Evolutionary conservation across 768 basidiomycete genomes (phyloP).

Genomic region (Kwoniella bestiolae): DNA sequence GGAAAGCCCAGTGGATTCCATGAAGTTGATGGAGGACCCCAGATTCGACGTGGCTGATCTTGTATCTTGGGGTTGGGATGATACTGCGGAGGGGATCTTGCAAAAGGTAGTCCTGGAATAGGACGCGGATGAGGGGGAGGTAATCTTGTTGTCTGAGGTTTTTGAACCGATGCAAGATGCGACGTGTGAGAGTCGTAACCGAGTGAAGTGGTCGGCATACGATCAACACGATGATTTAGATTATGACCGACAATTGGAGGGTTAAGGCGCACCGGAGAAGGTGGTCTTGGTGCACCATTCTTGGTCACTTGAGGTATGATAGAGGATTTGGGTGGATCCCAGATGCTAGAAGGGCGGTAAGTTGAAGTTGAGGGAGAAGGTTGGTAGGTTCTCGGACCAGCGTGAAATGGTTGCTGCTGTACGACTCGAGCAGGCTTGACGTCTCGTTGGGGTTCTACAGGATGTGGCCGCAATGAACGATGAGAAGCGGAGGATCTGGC

Average conservation of each 20-base stretch:
- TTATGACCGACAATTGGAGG: too few relatives aligned
- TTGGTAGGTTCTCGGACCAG: background rate
- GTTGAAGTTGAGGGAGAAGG: background rate
- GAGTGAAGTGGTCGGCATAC: too few relatives aligned
- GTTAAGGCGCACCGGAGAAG: constrained; percentile 3
- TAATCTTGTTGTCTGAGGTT: too few relatives aligned
- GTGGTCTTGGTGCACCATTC: background rate
- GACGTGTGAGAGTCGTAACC: too few relatives aligned
- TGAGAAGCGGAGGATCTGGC: background rate
- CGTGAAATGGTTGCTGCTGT: too few relatives aligned
- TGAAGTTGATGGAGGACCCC: too few relatives aligned
- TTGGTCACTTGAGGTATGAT: background rate
- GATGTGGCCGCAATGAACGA: background rate
- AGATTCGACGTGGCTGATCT: background rate
- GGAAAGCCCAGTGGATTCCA: too few relatives aligned
- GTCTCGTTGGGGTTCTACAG: background rate
- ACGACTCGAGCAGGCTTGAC: background rate
- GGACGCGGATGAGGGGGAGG: background rate
- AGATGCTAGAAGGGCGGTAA: background rate
- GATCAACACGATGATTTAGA: too few relatives aligned
- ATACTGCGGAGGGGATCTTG: background rate
- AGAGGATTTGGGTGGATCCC: background rate
- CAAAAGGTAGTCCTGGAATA: too few relatives aligned
- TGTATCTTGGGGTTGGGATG: background rate
- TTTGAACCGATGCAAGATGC: too few relatives aligned